Conservation (phyloP, 2,329 filamentous ascomycete genomes). For the Penicillium digitatum region DNA sequence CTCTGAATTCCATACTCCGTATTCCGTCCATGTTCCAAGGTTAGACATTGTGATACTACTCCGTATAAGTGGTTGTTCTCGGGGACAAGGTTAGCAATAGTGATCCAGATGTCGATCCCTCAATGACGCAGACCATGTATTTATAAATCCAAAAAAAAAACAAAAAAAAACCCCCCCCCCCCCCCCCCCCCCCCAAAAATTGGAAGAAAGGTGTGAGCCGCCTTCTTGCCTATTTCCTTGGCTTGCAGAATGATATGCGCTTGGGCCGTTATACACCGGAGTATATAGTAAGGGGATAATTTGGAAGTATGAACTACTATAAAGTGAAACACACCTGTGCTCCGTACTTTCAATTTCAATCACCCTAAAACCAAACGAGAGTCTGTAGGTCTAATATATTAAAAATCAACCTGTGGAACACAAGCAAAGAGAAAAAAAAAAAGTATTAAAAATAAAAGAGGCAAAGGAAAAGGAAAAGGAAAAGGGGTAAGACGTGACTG, state of each 20-base stretch:
- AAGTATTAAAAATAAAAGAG: slow-evolving; percentile 5
- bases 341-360: neutral
- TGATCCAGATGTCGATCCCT: neutral
- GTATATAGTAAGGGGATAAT: neutral
- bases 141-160: too few species aligned
- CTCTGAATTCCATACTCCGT: too few species aligned
- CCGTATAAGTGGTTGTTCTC: neutral
- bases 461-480: slow-evolving; percentile 1
- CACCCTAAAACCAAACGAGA: neutral
- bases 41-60: neutral
- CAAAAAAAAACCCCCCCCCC: too few species aligned
- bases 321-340: neutral
- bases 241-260: slow-evolving; percentile 3
- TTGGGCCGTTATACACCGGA: slow-evolving; percentile 3
- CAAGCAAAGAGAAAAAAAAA: neutral
- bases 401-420: too few species aligned
- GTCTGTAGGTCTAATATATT: too few species aligned
- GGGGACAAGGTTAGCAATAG: neutral
- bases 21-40: neutral
- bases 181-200: too few species aligned
- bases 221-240: slow-evolving; percentile 1
- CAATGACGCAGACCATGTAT: too few species aligned
- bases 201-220: neutral
- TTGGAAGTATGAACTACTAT: neutral
- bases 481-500: neutral